Percentiles rank a stretch among this genome's conserved stretches.
Evolutionary conservation across 225 moss, liverwort and hornwort genomes (phyloP).

Genomic region (Climacium dendroides): DNA sequence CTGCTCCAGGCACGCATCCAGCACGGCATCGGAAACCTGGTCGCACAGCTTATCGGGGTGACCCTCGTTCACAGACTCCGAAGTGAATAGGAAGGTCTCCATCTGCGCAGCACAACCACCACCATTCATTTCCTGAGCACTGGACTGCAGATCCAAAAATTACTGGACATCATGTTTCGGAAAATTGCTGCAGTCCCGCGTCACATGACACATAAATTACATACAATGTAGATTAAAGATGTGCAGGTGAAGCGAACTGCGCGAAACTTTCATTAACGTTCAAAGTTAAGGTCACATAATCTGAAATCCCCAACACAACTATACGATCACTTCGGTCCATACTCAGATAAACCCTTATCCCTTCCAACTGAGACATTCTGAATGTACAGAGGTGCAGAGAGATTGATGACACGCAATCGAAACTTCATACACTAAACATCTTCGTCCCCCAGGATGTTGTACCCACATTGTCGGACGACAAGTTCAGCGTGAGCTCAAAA

Average conservation of each 20-base stretch:
- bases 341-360: not conserved
- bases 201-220: not conserved
- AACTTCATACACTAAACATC: not conserved
- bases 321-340: not conserved
- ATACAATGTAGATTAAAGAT: too few species aligned
- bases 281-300: too few species aligned
- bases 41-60: slow-evolving; percentile 92
- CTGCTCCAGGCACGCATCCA: slow-evolving; percentile 83
- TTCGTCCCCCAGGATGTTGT: not conserved
- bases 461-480: not conserved
- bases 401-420: too few species aligned
- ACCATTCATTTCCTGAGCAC: not conserved
- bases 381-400: not conserved
- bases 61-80: slow-evolving; percentile 87
- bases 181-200: too few species aligned
- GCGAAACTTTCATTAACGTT: too few species aligned
- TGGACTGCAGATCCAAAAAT: not conserved
- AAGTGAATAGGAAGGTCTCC: slow-evolving; percentile 75
- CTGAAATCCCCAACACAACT: too few species aligned
- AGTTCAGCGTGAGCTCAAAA: not conserved
- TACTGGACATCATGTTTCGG: too few species aligned
- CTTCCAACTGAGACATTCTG: not conserved
- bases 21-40: slow-evolving; percentile 76
- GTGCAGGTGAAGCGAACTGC: too few species aligned
- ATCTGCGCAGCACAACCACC: not conserved